Percentiles rank a stretch among this genome's conserved stretches.
Conservation (phyloP, 345 rosid genomes). For the Diplotaxis tenuifolia region DNA sequence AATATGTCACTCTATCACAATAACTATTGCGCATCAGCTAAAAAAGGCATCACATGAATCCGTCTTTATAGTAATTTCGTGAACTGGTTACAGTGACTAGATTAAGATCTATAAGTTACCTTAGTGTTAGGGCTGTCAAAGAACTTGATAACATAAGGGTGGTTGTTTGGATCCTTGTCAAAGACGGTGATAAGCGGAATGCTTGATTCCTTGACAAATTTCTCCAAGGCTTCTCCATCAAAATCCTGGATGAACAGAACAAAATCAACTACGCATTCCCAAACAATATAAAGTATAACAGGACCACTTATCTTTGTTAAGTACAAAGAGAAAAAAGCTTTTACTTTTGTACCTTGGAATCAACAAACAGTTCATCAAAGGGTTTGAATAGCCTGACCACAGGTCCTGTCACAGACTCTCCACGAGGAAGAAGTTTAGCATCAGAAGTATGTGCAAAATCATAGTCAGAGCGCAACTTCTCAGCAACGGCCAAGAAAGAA, state of each 20-base stretch:
- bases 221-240: slow-evolving; percentile 65
- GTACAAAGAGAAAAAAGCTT: neutral
- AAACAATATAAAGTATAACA: neutral
- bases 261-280: slow-evolving; percentile 1
- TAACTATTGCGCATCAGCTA: neutral
- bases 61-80: neutral
- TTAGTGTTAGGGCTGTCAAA: slow-evolving; percentile 67
- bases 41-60: neutral
- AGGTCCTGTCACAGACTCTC: slow-evolving; percentile 78
- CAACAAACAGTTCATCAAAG: slow-evolving; percentile 83
- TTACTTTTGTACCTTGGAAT: slow-evolving; percentile 57
- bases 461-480: slow-evolving; percentile 82
- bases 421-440: slow-evolving; percentile 84
- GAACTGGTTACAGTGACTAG: too few relatives aligned
- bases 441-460: slow-evolving; percentile 79
- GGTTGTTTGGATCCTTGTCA: slow-evolving; percentile 69
- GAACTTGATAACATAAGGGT: slow-evolving; percentile 79
- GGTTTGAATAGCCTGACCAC: slow-evolving; percentile 88
- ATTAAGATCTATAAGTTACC: slow-evolving; percentile 41
- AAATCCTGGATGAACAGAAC: slow-evolving; percentile 61
- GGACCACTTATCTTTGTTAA: neutral
- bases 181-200: slow-evolving; percentile 65
- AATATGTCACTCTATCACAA: neutral
- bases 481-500: slow-evolving; percentile 61
- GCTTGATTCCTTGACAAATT: slow-evolving; percentile 78